These are phyloP conservation scores for Colletotrichum simmondsii DNA, from an alignment of 2,329 filamentous ascomycete genomes.

Conservation along the genomic window DNA sequence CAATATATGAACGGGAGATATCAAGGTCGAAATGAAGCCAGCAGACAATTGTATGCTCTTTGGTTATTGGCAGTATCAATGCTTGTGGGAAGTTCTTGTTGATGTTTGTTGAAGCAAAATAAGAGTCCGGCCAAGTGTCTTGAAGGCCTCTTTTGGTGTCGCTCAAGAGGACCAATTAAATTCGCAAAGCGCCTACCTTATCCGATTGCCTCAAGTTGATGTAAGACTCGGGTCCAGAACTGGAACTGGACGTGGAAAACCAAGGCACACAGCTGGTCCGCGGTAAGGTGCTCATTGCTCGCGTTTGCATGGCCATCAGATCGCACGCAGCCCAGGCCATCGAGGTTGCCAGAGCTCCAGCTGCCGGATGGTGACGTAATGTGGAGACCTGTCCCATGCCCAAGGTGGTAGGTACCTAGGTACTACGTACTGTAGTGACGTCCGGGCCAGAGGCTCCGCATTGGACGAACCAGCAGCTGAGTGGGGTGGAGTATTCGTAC, in stretches of 20 bases:
- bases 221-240: conserved; percentile 12
- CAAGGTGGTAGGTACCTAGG: too few relatives aligned
- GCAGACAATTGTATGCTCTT: too few relatives aligned
- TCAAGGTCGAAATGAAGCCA: not conserved
- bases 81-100: not conserved
- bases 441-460: conserved; percentile 16
- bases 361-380: conserved; percentile 28
- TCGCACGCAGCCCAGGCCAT: not conserved
- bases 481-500: not conserved
- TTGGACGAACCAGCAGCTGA: conserved; percentile 19
- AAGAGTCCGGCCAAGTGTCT: not conserved
- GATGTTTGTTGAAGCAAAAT: not conserved
- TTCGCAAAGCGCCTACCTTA: not conserved
- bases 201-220: conserved; percentile 24
- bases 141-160: not conserved
- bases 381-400: conserved; percentile 15
- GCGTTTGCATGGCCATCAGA: not conserved
- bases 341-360: conserved; percentile 19
- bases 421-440: not conserved
- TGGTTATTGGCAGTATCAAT: not conserved
- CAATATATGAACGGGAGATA: not conserved
- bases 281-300: too few relatives aligned
- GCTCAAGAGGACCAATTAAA: not conserved
- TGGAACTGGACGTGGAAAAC: not conserved
- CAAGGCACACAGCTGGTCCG: not conserved